Conservation (phyloP, 1,139 yeast genomes). For the Pichia sp. region DNA sequence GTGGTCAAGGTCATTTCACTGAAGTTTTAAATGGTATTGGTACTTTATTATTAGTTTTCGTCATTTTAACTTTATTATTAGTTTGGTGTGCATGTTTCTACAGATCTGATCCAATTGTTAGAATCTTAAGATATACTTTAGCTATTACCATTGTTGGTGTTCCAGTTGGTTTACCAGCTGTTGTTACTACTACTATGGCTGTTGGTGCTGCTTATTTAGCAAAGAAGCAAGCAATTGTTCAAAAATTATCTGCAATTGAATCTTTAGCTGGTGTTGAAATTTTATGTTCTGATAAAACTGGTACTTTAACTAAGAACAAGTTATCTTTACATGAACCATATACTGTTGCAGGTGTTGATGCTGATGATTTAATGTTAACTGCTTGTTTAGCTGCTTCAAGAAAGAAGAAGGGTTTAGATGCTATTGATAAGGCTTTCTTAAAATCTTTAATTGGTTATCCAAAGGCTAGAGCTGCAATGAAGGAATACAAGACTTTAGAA, state of each 20-base stretch:
- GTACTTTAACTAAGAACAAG: slow-evolving; percentile 98
- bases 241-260: slow-evolving; percentile 94
- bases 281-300: slow-evolving; percentile 98
- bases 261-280: slow-evolving; percentile 95
- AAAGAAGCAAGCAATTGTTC: slow-evolving; percentile 97
- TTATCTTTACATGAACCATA: slow-evolving; percentile 94
- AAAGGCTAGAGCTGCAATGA: slow-evolving; percentile 90
- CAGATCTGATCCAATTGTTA: slow-evolving; percentile 84
- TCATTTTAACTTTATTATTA: slow-evolving; percentile 76
- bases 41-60: slow-evolving; percentile 83
- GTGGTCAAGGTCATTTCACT: slow-evolving; percentile 94
- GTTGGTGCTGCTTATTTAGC: slow-evolving; percentile 99
- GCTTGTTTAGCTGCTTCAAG: slow-evolving; percentile 98
- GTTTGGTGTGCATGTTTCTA: slow-evolving; percentile 96
- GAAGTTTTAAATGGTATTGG: slow-evolving; percentile 98
- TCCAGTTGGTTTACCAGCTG: slow-evolving; percentile 99
- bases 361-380: slow-evolving; percentile 95
- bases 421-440: slow-evolving; percentile 95
- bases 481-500: slow-evolving; percentile 90
- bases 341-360: slow-evolving; percentile 98
- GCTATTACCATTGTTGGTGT: slow-evolving; percentile 99
- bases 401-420: slow-evolving; percentile 98
- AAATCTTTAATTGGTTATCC: slow-evolving; percentile 83
- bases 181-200: slow-evolving; percentile 98
- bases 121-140: slow-evolving; percentile 87